A percentile compares a stretch with the other conserved stretches of the same genome.
Conservation (phyloP, 495 filamentous ascomycete genomes). For the Penicillium odoratum region DNA sequence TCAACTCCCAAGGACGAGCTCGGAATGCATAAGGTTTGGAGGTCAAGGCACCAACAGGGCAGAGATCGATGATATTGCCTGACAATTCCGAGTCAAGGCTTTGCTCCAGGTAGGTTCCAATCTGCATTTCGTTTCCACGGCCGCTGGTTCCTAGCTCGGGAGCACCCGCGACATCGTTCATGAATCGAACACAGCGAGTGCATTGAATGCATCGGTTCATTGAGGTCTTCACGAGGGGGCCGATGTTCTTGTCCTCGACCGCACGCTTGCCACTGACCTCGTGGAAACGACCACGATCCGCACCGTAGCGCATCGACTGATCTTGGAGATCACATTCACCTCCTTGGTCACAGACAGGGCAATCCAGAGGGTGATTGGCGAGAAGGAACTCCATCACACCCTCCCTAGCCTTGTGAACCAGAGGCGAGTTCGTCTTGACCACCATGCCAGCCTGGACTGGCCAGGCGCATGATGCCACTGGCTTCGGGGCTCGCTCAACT, state of each 20-base stretch:
- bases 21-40: conserved; percentile 98
- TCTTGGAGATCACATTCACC: conserved; percentile 99
- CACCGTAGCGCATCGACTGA: conserved; percentile 98
- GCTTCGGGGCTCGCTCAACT: conserved; percentile 93
- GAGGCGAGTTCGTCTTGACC: conserved; percentile 93
- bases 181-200: conserved; percentile 95
- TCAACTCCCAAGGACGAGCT: conserved; percentile 93
- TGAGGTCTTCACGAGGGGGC: conserved; percentile 98
- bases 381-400: conserved; percentile 99
- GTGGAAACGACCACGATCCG: conserved; percentile 94
- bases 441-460: conserved; percentile 98
- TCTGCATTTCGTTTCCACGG: conserved; percentile 95
- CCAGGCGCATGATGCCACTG: conserved; percentile 98
- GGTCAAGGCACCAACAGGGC: conserved; percentile 92
- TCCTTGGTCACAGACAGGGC: conserved; percentile 97
- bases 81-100: conserved; percentile 92
- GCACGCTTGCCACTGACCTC: conserved; percentile 93
- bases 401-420: conserved; percentile 95
- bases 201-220: conserved; percentile 99
- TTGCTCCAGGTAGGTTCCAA: conserved; percentile 93
- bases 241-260: conserved; percentile 99
- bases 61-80: conserved; percentile 96
- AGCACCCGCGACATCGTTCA: conserved; percentile 94
- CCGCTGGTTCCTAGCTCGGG: conserved; percentile 92
- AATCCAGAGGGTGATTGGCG: conserved; percentile 96